These are phyloP conservation scores for Crithidia sp. DNA, from an alignment of 208 protist genomes.

Conservation along the genomic window DNA sequence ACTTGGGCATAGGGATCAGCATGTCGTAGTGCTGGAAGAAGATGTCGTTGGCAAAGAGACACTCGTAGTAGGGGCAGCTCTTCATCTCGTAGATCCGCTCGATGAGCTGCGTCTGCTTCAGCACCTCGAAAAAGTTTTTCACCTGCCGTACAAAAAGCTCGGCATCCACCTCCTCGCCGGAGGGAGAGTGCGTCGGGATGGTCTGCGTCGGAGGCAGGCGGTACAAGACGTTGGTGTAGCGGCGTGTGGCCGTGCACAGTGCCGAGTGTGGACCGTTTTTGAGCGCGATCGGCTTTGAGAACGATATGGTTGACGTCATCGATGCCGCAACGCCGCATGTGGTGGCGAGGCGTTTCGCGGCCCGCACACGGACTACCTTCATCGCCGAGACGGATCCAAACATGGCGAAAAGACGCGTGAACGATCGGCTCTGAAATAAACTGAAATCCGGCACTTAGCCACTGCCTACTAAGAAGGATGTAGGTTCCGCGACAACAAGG, in stretches of 20 bases:
- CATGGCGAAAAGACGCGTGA: neutral
- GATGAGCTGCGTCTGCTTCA: slow-evolving; percentile 73
- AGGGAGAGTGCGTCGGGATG: slow-evolving; percentile 74
- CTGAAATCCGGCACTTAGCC: too few relatives aligned
- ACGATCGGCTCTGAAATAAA: neutral
- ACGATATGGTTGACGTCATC: slow-evolving; percentile 1
- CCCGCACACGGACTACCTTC: neutral
- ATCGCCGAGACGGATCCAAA: neutral
- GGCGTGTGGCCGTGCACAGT: slow-evolving; percentile 26
- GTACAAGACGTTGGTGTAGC: slow-evolving; percentile 81
- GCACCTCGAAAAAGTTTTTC: slow-evolving; percentile 59
- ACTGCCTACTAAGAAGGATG: too few relatives aligned
- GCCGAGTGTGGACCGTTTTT: neutral
- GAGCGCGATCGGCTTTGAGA: neutral
- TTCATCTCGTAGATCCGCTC: slow-evolving; percentile 86
- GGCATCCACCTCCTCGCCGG: slow-evolving; percentile 73
- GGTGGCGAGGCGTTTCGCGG: slow-evolving; percentile 3
- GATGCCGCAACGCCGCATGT: neutral
- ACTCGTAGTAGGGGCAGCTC: slow-evolving; percentile 84
- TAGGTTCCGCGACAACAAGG: neutral
- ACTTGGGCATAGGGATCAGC: slow-evolving; percentile 88
- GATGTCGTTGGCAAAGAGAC: slow-evolving; percentile 74
- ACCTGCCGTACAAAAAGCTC: slow-evolving; percentile 79
- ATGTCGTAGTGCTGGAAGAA: slow-evolving; percentile 84
- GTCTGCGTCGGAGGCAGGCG: slow-evolving; percentile 68